Evolutionary conservation across 2,329 filamentous ascomycete genomes (phyloP).

Genomic region (Fusarium sp.): DNA sequence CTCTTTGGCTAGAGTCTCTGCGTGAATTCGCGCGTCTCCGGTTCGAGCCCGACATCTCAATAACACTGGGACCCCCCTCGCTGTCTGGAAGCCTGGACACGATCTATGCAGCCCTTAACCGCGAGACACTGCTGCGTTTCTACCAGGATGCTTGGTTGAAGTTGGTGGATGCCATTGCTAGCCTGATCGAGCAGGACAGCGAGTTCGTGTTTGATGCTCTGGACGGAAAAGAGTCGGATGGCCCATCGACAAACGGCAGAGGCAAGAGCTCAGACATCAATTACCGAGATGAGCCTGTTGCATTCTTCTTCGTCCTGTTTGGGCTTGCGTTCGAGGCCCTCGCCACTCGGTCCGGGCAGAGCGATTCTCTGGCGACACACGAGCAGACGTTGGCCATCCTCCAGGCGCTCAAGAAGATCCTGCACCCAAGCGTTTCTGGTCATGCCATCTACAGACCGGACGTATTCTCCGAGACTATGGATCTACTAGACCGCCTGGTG

Average conservation of each 20-base stretch:
- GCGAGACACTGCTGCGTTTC: constrained; percentile 92
- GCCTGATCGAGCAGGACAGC: constrained; percentile 96
- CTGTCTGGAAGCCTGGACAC: constrained; percentile 89
- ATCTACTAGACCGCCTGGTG: constrained; percentile 90
- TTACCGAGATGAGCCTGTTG: constrained; percentile 96
- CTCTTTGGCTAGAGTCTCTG: constrained; percentile 92
- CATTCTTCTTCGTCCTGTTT: constrained; percentile 98
- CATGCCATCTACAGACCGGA: constrained; percentile 97
- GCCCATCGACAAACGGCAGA: constrained; percentile 60
- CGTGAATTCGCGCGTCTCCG: constrained; percentile 92
- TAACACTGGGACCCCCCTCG: constrained; percentile 84
- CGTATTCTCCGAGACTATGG: constrained; percentile 97
- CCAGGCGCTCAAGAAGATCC: constrained; percentile 91
- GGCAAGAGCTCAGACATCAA: constrained; percentile 85
- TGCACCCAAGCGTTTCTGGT: constrained; percentile 93
- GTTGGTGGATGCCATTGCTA: constrained; percentile 96
- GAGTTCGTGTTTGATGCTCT: constrained; percentile 97
- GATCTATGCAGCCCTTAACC: constrained; percentile 93
- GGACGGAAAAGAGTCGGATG: constrained; percentile 80
- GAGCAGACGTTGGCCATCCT: constrained; percentile 90
- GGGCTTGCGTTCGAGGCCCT: constrained; percentile 96
- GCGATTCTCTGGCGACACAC: constrained; percentile 70
- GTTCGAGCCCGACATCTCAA: constrained; percentile 97
- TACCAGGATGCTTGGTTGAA: constrained; percentile 98
- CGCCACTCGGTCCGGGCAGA: constrained; percentile 75